Evolutionary conservation across 768 basidiomycete species (phyloP), one percentile per base, ranked within the genome.

Genomic region (Atractiella rhizophila): DNA sequence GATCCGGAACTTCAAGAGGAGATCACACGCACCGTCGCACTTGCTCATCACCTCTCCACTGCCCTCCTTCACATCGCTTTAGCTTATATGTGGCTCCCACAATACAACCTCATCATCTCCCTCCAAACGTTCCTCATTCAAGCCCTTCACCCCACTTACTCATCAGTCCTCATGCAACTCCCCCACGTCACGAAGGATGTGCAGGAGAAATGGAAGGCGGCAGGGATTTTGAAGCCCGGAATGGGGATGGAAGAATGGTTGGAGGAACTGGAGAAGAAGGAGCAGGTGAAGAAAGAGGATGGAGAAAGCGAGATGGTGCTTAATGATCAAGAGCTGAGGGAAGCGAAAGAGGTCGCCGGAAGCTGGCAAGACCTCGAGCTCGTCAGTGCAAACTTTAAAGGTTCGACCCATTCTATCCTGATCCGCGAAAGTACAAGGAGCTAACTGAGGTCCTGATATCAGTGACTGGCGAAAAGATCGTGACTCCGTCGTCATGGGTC

Each of bases 401-500:
- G 83, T 82, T 38, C 27, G 65, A 46, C 16, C 26, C 9, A 43
- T 26, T 15, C 13, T 5, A 9, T 24, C 35, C 13, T 42, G 23
- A 12, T n/a, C 28, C 34, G 44, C n/a, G n/a, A n/a, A n/a, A n/a
- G n/a, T n/a, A n/a, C n/a, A n/a, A n/a, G n/a, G n/a, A n/a, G n/a
- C n/a, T n/a, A n/a, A n/a, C n/a, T n/a, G n/a, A n/a, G n/a, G n/a
- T n/a, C 34, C 16, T 3, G 15, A 19, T 12, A 13, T n/a, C 50
- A 53, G 53, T 98, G 39, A 78, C 82, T 45, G 88, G 80, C 40
- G 91, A 98, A 60, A 73, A 73, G 13, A 59, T 76, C 26, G 70
- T 96, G 27, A 76, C 79, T 0, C 85, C 88, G 0, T 76, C 76
- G 2, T 72, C 88, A 0, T 76, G 94, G 47, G 79, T 91, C 20